Evolutionary conservation across 108 stramenopile species (phyloP).

Genomic region (Epithemia pelagica): DNA sequence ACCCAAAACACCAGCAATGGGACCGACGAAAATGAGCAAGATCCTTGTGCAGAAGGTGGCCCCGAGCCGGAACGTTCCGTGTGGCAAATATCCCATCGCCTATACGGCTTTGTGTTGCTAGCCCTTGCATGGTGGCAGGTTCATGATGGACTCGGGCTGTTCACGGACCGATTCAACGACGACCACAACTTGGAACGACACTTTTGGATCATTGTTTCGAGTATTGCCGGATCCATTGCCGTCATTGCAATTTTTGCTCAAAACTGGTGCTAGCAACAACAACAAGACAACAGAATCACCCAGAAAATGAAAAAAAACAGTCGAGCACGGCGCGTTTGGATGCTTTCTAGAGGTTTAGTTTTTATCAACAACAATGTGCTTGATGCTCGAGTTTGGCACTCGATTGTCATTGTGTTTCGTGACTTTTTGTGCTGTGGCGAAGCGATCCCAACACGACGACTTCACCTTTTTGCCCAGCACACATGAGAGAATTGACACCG

Average conservation of each 20-base stretch:
- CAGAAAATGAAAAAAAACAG: too few relatives aligned
- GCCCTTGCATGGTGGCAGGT: slow-evolving; percentile 25
- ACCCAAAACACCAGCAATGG: neutral
- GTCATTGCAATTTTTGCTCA: slow-evolving; percentile 5
- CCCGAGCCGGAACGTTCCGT: slow-evolving; percentile 15
- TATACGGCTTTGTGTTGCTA: slow-evolving; percentile 19
- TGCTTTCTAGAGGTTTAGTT: too few relatives aligned
- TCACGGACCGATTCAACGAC: slow-evolving; percentile 14
- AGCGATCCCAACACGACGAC: too few relatives aligned
- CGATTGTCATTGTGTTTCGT: too few relatives aligned
- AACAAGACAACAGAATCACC: too few relatives aligned
- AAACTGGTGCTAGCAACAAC: too few relatives aligned
- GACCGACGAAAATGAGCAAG: neutral
- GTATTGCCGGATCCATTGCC: slow-evolving; percentile 6
- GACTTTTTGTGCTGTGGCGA: too few relatives aligned
- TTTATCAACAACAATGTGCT: too few relatives aligned
- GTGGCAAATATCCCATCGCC: slow-evolving; percentile 28
- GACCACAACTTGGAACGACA: slow-evolving; percentile 8
- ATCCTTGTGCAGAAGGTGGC: neutral
- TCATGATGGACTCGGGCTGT: slow-evolving; percentile 23
- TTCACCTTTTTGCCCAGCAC: too few relatives aligned
- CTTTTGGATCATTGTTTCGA: slow-evolving; percentile 15
- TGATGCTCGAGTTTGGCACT: too few relatives aligned
- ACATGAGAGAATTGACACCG: too few relatives aligned
- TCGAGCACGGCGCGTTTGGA: too few relatives aligned